phyloP scores from a whole-genome alignment of 2,329 filamentous ascomycete species.

The Cercospora sojina region DNA sequence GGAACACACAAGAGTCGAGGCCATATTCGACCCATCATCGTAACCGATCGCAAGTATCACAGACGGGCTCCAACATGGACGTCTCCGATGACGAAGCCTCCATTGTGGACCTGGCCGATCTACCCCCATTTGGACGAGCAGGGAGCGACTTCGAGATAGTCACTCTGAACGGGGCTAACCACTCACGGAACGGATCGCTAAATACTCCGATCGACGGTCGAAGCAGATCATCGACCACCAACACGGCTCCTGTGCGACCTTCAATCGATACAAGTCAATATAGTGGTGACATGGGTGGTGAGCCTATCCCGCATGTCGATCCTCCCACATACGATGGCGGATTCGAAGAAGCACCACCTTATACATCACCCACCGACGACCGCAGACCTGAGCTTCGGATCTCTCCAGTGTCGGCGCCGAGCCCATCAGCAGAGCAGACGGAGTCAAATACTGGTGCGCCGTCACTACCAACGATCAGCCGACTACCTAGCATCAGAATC shows the following conservation, averaged over 20 bases:
- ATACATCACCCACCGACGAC: constrained; percentile 43
- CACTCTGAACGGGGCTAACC: constrained; percentile 39
- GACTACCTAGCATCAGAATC: constrained; percentile 47
- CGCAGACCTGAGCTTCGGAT: constrained; percentile 21
- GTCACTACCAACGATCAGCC: constrained; percentile 41
- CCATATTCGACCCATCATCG: constrained; percentile 39
- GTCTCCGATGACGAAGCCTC: constrained; percentile 40
- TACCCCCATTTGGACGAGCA: constrained; percentile 35
- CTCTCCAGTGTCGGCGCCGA: constrained; percentile 11
- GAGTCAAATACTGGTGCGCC: constrained; percentile 27
- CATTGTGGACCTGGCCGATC: constrained; percentile 29
- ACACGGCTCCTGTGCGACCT: constrained; percentile 26
- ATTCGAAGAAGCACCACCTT: constrained; percentile 51
- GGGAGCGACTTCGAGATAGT: constrained; percentile 47
- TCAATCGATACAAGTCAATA: constrained; percentile 31
- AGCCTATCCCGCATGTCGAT: constrained; percentile 34
- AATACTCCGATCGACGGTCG: constrained; percentile 24
- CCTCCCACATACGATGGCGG: constrained; percentile 40
- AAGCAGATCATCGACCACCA: constrained; percentile 33
- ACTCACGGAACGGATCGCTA: constrained; percentile 35
- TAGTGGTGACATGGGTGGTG: constrained; percentile 33
- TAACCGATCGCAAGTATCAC: constrained; percentile 43
- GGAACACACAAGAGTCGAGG: constrained; percentile 27
- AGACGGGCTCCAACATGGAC: constrained; percentile 42
- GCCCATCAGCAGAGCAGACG: constrained; percentile 3